Evolutionary conservation across 2,329 filamentous ascomycete species (phyloP).

Genomic region (Coniochaeta sp.): DNA sequence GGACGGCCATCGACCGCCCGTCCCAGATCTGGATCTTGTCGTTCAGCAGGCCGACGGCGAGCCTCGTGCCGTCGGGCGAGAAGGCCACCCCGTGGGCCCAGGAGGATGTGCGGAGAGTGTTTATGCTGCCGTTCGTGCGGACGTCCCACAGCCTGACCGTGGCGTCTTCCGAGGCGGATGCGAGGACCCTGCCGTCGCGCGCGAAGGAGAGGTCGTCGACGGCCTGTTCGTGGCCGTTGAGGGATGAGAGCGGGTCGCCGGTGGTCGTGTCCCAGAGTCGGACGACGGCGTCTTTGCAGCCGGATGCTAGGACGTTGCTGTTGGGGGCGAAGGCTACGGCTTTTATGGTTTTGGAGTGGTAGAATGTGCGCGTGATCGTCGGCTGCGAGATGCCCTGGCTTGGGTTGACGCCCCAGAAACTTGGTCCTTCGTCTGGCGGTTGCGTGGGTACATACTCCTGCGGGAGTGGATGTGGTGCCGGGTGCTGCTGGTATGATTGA

Average conservation of each 20-base stretch:
- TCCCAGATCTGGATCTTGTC: not conserved
- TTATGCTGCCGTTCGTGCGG: not conserved
- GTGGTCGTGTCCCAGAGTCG: constrained; percentile 4
- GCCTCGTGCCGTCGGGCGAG: not conserved
- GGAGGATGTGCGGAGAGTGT: not conserved
- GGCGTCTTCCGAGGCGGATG: constrained; percentile 1
- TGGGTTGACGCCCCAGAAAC: not conserved
- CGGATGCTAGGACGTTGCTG: constrained; percentile 1
- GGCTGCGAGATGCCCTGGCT: not conserved
- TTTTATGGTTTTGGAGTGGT: constrained; percentile 4
- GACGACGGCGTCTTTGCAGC: constrained; percentile 5
- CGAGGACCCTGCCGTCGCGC: not conserved
- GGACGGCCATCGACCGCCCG: not conserved
- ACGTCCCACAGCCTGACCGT: constrained; percentile 4
- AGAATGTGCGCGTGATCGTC: not conserved
- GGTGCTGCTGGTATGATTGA: too few species aligned
- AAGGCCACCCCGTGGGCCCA: not conserved
- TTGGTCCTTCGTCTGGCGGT: not conserved
- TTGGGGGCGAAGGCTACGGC: constrained; percentile 3
- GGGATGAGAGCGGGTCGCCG: not conserved
- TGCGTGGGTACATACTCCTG: not conserved
- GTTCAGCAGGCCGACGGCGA: not conserved
- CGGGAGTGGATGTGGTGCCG: too few species aligned
- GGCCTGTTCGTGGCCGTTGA: not conserved
- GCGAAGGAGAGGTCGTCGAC: not conserved